phyloP scores from a whole-genome alignment of 1,139 yeast species.

The Pichia sp. region DNA sequence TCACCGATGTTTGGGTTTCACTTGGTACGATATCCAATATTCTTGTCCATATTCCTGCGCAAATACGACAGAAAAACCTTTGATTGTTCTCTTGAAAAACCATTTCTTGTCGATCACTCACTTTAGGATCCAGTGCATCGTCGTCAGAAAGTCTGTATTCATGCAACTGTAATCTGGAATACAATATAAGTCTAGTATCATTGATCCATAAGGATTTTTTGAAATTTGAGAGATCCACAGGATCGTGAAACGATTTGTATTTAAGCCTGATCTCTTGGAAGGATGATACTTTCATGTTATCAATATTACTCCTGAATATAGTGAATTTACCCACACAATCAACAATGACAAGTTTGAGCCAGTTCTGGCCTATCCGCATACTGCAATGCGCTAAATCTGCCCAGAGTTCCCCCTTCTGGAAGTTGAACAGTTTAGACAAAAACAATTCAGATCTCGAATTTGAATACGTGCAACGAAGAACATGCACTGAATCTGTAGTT shows the following conservation, averaged over 20 bases:
- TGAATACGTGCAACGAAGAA: neutral
- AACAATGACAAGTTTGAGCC: conserved; percentile 34
- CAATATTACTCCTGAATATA: conserved; percentile 31
- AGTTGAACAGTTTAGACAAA: conserved; percentile 4
- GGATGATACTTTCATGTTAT: too few species aligned
- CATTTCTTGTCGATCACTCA: conserved; percentile 18
- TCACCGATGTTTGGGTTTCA: conserved; percentile 22
- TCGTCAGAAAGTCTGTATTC: conserved; percentile 24
- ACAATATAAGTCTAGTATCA: conserved; percentile 30
- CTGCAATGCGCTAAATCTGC: conserved; percentile 11
- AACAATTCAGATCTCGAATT: neutral
- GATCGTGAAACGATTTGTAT: conserved; percentile 32
- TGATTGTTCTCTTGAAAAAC: conserved; percentile 16
- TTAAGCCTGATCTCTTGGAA: too few species aligned
- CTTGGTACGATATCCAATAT: conserved; percentile 37
- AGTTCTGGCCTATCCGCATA: conserved; percentile 20
- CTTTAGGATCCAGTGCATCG: conserved; percentile 9
- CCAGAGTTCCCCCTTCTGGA: conserved; percentile 7
- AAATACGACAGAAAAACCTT: conserved; percentile 31
- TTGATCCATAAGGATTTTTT: conserved; percentile 43
- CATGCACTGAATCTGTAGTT: neutral
- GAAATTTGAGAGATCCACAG: conserved; percentile 51
- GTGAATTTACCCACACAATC: conserved; percentile 50
- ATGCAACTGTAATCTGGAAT: conserved; percentile 40
- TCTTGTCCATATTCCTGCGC: conserved; percentile 53